A percentile compares a stretch with the other conserved stretches of the same genome.
Conservation (phyloP, 179 eudicot genomes). For the Beta macrorhiza region DNA sequence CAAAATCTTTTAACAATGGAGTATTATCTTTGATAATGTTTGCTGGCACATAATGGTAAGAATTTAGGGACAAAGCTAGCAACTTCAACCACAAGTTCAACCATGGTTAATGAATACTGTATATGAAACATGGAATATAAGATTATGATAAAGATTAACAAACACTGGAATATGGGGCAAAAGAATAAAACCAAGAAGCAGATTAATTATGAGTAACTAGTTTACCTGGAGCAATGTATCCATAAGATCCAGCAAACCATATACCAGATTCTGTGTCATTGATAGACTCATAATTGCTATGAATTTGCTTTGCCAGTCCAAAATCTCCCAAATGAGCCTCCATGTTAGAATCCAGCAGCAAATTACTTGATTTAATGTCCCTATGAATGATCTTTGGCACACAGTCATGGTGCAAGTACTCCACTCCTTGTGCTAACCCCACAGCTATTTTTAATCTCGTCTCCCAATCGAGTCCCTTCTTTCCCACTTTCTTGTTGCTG, state of each 20-base stretch:
- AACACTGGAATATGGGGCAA: neutral
- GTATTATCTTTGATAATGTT: neutral
- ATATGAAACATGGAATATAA: neutral
- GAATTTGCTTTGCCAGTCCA: conserved; percentile 80
- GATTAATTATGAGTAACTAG: neutral
- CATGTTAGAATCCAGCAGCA: conserved; percentile 78
- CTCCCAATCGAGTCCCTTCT: conserved; percentile 67
- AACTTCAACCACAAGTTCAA: too few relatives aligned
- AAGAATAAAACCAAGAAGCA: neutral
- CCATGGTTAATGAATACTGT: neutral
- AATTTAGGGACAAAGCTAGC: neutral
- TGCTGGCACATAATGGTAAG: neutral
- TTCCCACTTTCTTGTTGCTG: conserved; percentile 35
- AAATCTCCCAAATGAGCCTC: conserved; percentile 98
- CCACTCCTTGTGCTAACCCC: conserved; percentile 92
- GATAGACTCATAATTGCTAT: conserved; percentile 45
- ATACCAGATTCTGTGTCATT: conserved; percentile 71
- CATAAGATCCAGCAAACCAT: conserved; percentile 97
- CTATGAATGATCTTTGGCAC: conserved; percentile 91
- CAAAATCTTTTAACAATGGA: too few relatives aligned
- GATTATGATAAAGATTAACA: neutral
- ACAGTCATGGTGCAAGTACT: conserved; percentile 93
- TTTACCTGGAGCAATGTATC: conserved; percentile 92
- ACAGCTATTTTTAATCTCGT: conserved; percentile 72
- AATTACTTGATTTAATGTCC: conserved; percentile 87